Base-by-base conservation (phyloP, 2,329 filamentous ascomycete species). In the Pyricularia pennisetigena region DNA sequence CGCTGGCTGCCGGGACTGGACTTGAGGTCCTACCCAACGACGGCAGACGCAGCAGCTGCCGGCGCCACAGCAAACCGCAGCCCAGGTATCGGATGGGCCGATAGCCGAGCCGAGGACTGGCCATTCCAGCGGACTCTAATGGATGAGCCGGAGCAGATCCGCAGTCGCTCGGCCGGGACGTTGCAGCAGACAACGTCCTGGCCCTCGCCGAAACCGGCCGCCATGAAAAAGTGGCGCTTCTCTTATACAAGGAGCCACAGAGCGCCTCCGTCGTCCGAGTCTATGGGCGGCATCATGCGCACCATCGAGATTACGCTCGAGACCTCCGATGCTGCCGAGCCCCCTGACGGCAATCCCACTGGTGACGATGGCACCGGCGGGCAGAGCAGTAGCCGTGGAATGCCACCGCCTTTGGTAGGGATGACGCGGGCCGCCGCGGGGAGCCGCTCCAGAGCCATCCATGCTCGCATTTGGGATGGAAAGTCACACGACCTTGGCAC, bases 241-340 rank as follows among this genome's bases (percentile, higher is more conserved):
- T 4, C 26, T 12, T 5, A 32, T 6, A 10, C 2, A 24, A 9
- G 14, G 6, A 16, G 14, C 64, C n/a, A 65, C 23, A n/a, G 29
- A 24, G 6, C 28, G 28, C 26, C 35, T 23, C n/a, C 41, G 4
- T 20, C 65, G 16, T 26, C 64, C 29, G 20, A 3, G 12, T 57
- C 23, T 6, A n/a, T 26, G 16, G 57, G 66, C 29, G 66, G 66
- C 66, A 67, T 67, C 20, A 26, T 30, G 29, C n/a, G 29, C 5
- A 67, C 66, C 7, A 12, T 67, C 29, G 30, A 67, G 54, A 67
- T 63, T 23, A 62, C 54, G 29, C n/a, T 67, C 29, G 66, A 67
- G 66, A 32, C 20, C 9, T 41, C 49, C 1, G 64, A 49, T 7
- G 64, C 63, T 30, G 29, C 3, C 3, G 6, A 28, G 16, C 20